Evolutionary conservation across 2,329 filamentous ascomycete genomes (phyloP).

Genomic region (Proliferodiscus dingleyae): DNA sequence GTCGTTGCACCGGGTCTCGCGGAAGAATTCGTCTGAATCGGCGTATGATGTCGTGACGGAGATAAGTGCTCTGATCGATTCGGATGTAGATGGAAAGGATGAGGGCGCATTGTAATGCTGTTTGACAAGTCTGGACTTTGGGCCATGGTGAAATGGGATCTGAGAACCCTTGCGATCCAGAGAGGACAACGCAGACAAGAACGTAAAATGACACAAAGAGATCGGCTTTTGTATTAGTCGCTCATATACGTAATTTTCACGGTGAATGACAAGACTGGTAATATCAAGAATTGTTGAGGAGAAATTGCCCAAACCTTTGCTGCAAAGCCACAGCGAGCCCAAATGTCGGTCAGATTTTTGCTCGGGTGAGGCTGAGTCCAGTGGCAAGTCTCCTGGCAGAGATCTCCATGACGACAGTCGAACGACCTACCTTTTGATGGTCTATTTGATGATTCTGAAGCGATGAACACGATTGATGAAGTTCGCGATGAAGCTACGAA

Average conservation of each 20-base stretch:
- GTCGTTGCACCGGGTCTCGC: slow-evolving; percentile 36
- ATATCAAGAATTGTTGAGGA: not conserved
- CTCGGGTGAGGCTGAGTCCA: not conserved
- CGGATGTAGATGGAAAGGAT: slow-evolving; percentile 28
- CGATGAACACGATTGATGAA: not conserved
- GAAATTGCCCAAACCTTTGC: not conserved
- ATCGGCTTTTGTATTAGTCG: too few relatives aligned
- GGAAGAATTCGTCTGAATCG: slow-evolving; percentile 19
- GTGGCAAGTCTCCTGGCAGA: not conserved
- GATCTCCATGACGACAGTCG: not conserved
- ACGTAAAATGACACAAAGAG: too few relatives aligned
- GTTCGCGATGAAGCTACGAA: not conserved
- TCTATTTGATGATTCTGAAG: not conserved
- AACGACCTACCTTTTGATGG: not conserved
- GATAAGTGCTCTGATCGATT: slow-evolving; percentile 20
- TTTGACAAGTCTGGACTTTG: slow-evolving; percentile 23
- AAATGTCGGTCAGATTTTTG: not conserved
- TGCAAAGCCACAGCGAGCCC: not conserved
- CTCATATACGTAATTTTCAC: too few relatives aligned
- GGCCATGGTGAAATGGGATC: slow-evolving; percentile 19
- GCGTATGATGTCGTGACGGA: slow-evolving; percentile 23
- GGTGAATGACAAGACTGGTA: too few relatives aligned
- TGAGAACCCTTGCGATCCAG: too few relatives aligned
- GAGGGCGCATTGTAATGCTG: slow-evolving; percentile 31
- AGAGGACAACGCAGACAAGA: too few relatives aligned